Evolutionary conservation across 1,284 basidiomycete genomes (phyloP).

Genomic region (Stygiomarasmius scandens): DNA sequence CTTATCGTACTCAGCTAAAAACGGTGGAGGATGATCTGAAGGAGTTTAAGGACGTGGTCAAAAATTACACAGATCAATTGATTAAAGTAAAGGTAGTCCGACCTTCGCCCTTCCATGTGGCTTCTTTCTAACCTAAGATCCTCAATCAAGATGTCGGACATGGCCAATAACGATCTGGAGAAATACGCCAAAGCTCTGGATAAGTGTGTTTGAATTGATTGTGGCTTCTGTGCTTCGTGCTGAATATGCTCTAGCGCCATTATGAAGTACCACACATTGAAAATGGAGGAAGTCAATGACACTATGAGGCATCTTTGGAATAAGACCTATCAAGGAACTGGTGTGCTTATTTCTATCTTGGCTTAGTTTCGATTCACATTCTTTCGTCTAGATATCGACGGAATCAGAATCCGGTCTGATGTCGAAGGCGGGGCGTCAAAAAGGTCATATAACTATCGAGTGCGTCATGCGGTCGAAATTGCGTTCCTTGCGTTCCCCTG

Average conservation of each 20-base stretch:
- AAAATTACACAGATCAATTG: constrained; percentile 87
- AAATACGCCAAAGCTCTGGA: constrained; percentile 97
- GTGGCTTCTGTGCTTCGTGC: constrained; percentile 15
- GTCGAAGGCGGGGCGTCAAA: constrained; percentile 85
- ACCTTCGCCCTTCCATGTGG: not conserved
- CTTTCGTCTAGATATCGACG: constrained; percentile 83
- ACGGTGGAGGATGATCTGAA: constrained; percentile 74
- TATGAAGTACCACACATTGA: constrained; percentile 97
- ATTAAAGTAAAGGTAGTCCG: constrained; percentile 86
- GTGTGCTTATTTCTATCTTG: constrained; percentile 43
- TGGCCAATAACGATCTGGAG: constrained; percentile 94
- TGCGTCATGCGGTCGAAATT: constrained; percentile 38
- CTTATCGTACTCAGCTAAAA: constrained; percentile 71
- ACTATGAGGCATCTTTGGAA: constrained; percentile 97
- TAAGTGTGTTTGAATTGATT: constrained; percentile 59
- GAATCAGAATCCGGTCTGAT: constrained; percentile 94
- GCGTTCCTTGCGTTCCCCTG: constrained; percentile 10
- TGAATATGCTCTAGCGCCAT: constrained; percentile 71
- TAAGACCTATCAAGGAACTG: constrained; percentile 98
- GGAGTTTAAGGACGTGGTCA: constrained; percentile 88
- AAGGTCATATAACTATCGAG: constrained; percentile 98
- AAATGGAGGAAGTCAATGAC: constrained; percentile 99
- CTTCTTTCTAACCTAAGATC: constrained; percentile 6
- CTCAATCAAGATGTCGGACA: constrained; percentile 78
- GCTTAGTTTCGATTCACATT: constrained; percentile 19